A percentile compares a stretch with the other conserved stretches of the same genome.
phyloP scores from a whole-genome alignment of 495 filamentous ascomycete genomes.

The Neurospora africana region DNA sequence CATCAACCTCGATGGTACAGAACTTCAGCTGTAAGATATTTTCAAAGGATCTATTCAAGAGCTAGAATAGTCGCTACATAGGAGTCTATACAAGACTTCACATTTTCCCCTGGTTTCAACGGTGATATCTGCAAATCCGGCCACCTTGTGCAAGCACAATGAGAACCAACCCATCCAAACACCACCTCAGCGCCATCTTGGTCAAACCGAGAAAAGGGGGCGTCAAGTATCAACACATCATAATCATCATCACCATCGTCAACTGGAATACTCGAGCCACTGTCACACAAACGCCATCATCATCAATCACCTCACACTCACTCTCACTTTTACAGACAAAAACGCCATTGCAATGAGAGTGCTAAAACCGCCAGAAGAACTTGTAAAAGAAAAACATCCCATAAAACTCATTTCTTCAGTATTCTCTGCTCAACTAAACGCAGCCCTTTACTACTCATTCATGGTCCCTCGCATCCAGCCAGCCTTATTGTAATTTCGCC shows the following conservation, averaged over 20 bases:
- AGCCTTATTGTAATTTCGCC: not conserved
- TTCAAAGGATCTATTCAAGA: not conserved
- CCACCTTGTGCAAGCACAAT: not conserved
- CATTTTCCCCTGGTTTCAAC: rapidly evolving
- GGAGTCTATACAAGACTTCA: not conserved
- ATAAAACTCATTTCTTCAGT: not conserved
- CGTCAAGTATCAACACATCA: not conserved
- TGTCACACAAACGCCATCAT: not conserved
- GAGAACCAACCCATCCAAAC: not conserved
- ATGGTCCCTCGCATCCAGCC: not conserved
- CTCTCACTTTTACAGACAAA: not conserved
- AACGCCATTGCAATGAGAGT: not conserved
- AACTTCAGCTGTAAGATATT: not conserved
- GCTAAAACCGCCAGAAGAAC: not conserved
- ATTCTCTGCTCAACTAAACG: not conserved
- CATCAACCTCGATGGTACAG: not conserved
- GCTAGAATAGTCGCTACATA: not conserved
- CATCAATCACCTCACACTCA: not conserved
- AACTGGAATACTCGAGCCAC: not conserved
- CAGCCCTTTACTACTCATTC: not conserved
- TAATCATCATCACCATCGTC: not conserved
- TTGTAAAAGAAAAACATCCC: not conserved
- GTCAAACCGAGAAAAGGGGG: not conserved
- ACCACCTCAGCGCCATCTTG: not conserved
- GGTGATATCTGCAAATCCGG: not conserved